Evolutionary conservation across 176 grass and related monocot genomes (phyloP).

Genomic region (Saccharum officinarum): DNA sequence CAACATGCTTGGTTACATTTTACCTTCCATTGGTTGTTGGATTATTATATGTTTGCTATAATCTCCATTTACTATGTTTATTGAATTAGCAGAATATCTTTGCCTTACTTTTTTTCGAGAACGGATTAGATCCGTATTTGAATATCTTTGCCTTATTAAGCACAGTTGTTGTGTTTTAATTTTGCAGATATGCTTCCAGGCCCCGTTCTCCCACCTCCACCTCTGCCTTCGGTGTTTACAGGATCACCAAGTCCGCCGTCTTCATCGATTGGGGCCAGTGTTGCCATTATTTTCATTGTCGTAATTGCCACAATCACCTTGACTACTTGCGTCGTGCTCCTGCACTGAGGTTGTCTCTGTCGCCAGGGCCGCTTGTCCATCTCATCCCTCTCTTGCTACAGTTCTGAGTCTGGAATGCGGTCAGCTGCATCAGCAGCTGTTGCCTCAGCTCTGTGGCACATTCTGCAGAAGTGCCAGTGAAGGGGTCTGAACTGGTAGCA

Average conservation of each 20-base stretch:
- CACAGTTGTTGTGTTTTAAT: neutral
- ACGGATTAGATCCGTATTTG: too few relatives aligned
- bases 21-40: neutral
- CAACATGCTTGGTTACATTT: conserved; percentile 2
- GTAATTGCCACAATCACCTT: neutral
- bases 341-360: neutral
- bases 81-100: neutral
- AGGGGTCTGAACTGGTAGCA: too few relatives aligned
- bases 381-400: conserved; percentile 15
- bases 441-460: neutral
- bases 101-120: neutral
- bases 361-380: neutral
- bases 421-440: neutral
- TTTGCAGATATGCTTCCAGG: conserved; percentile 45
- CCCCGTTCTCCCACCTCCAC: neutral
- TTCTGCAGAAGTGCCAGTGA: conserved; percentile 1
- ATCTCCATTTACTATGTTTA: neutral
- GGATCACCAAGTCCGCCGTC: neutral
- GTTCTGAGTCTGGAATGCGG: conserved; percentile 19
- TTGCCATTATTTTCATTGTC: conserved; percentile 18
- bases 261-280: conserved; percentile 33
- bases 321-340: neutral
- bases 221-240: neutral
- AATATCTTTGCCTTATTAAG: neutral
- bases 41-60: neutral